These are phyloP conservation scores for Platanus orientalis DNA, from an alignment of 164 flowering plant species.

Conservation along the genomic window DNA sequence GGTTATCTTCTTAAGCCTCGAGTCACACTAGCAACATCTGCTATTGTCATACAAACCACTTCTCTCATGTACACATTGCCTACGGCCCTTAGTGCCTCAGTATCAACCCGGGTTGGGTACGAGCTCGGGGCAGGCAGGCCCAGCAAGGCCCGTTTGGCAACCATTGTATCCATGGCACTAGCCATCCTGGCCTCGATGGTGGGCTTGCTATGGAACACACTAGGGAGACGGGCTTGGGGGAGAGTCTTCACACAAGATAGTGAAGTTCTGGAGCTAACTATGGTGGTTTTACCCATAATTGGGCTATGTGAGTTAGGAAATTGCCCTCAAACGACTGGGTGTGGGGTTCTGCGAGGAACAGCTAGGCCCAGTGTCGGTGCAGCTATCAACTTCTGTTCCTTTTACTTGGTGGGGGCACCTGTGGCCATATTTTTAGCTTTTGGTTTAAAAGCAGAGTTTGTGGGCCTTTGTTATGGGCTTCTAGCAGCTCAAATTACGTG, in stretches of 20 bases:
- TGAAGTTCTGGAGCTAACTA: constrained; percentile 53
- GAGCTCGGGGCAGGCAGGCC: constrained; percentile 85
- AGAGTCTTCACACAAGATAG: constrained; percentile 64
- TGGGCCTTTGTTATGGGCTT: constrained; percentile 89
- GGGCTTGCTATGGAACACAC: constrained; percentile 53
- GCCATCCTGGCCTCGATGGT: constrained; percentile 40
- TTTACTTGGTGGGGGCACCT: constrained; percentile 85
- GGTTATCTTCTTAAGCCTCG: constrained; percentile 68
- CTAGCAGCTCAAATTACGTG: constrained; percentile 81
- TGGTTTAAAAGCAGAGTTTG: constrained; percentile 45
- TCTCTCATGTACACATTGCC: constrained; percentile 90
- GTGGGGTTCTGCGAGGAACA: constrained; percentile 82
- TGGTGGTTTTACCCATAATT: constrained; percentile 60
- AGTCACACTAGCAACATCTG: constrained; percentile 63
- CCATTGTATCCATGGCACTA: constrained; percentile 41
- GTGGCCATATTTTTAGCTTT: constrained; percentile 59
- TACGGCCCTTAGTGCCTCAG: constrained; percentile 58
- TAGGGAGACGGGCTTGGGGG: constrained; percentile 65
- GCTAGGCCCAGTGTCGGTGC: constrained; percentile 78
- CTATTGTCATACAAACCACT: constrained; percentile 89
- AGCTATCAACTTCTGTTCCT: constrained; percentile 68
- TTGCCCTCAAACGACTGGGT: constrained; percentile 90
- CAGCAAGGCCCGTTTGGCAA: constrained; percentile 48
- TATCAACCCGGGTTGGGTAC: constrained; percentile 72
- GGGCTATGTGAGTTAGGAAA: constrained; percentile 90